Base-by-base conservation (phyloP, 179 eudicot genomes). In the Silene coronaria region DNA sequence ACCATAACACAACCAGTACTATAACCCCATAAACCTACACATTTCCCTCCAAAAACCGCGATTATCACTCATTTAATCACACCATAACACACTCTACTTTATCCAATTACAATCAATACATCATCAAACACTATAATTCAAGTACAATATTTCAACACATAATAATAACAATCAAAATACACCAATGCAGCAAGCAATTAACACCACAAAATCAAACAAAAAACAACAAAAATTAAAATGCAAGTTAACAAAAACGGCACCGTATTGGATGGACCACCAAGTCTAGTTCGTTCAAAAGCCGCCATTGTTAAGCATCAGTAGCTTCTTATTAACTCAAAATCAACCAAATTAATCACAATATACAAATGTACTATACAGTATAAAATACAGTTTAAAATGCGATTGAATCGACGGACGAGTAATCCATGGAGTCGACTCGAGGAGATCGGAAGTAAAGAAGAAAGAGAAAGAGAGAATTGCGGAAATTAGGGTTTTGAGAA, bases 261-360 rank as follows among this genome's bases (percentile, higher is more conserved):
- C 92, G 97, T 87, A 67, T 89, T 92, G 0, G 96, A 82, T 81
- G 88, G 81, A 55, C 90, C 93, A 55, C 90, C 93, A 21, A 83
- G 77, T 79, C 96, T 87, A 14, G 96, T 90, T 46, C 97, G 95
- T 64, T 91, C 91, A 78, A 91, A 87, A 76, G 91, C 91, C 73
- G 97, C 89, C 97, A 92, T 95, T 85, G n/a, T 67, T 69, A 71
- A 76, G 78, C 85, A 80, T 69, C 72, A 84, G 71, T 42, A 76
- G 61, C 75, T 34, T 17, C 12, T 26, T 32, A 27, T 10, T 24
- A 9, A 24, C 23, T 67, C 26, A 58, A n/a, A 70, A 70, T 27
- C n/a, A 48, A 58, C 9, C 60, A 46, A 60, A 9, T 24, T 63
- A 68, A 61, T 60, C 16, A 38, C 34, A 45, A 64, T 26, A 4